Conservation (phyloP, 2,329 filamentous ascomycete genomes). For the Exophiala viscosa region DNA sequence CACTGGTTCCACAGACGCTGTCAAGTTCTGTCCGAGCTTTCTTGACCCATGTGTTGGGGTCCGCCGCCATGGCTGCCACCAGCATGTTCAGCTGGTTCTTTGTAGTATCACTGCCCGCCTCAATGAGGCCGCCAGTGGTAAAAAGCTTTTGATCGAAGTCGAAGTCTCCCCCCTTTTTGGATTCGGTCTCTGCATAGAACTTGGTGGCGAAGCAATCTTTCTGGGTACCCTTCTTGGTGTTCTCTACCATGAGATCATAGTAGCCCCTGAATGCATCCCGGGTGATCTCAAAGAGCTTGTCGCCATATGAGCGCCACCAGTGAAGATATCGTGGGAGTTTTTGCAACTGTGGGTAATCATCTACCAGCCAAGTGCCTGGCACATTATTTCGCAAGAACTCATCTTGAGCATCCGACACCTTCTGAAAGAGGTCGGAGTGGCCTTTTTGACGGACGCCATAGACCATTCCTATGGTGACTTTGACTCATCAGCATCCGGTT, state of each 20-base stretch:
- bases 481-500: not conserved
- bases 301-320: not conserved
- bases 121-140: slow-evolving; percentile 19
- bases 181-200: not conserved
- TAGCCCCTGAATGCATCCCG: not conserved
- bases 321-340: slow-evolving; percentile 38
- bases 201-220: not conserved
- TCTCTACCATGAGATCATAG: not conserved
- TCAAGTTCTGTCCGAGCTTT: slow-evolving; percentile 26
- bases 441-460: not conserved
- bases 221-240: not conserved
- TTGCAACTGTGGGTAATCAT: slow-evolving; percentile 43
- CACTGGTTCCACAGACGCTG: slow-evolving; percentile 5
- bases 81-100: slow-evolving; percentile 26
- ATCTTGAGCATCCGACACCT: slow-evolving; percentile 1
- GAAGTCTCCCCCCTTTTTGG: slow-evolving; percentile 10
- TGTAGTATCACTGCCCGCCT: slow-evolving; percentile 30
- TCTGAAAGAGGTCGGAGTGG: not conserved
- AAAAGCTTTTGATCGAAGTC: slow-evolving; percentile 2
- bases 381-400: slow-evolving; percentile 1
- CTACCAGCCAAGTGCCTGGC: slow-evolving; percentile 41
- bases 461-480: not conserved
- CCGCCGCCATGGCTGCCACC: slow-evolving; percentile 26
- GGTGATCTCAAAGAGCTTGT: not conserved
- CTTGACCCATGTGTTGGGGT: slow-evolving; percentile 25